phyloP scores from a whole-genome alignment of 2,329 filamentous ascomycete genomes.

The Tolypocladium tropicale region DNA sequence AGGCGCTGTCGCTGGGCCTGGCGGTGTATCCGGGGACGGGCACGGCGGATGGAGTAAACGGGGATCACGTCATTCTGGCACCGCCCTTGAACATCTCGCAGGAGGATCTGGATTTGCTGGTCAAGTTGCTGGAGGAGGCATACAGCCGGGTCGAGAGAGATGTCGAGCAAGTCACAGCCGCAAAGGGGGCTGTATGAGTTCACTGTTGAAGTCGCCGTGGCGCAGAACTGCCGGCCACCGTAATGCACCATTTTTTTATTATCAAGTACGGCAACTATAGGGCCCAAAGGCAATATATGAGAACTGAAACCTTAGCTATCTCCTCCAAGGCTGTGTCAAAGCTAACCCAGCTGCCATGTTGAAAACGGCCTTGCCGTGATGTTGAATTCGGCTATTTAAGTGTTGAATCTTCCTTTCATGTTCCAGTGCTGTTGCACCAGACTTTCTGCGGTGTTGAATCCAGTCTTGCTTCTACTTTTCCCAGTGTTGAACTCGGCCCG shows the following conservation, averaged over 20 bases:
- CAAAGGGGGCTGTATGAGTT: neutral
- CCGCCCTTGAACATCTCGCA: constrained; percentile 55
- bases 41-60: constrained; percentile 46
- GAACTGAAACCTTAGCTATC: no score
- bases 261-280: no score
- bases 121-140: constrained; percentile 4
- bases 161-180: neutral
- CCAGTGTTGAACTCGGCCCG: neutral
- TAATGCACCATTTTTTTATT: neutral
- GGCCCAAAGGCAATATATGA: no score
- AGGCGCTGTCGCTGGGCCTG: constrained; percentile 22
- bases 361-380: neutral
- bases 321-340: neutral
- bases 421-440: no score
- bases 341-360: neutral
- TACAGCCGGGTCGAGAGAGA: constrained; percentile 4
- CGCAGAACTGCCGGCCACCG: neutral
- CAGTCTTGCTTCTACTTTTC: neutral
- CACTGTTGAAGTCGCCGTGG: no score
- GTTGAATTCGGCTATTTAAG: neutral
- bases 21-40: constrained; percentile 54
- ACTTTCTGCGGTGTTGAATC: neutral
- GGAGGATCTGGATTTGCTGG: constrained; percentile 10
- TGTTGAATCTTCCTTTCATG: no score
- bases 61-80: constrained; percentile 63